Conservation (phyloP, 352 stramenopile species). For the Phytophthora melonis region DNA sequence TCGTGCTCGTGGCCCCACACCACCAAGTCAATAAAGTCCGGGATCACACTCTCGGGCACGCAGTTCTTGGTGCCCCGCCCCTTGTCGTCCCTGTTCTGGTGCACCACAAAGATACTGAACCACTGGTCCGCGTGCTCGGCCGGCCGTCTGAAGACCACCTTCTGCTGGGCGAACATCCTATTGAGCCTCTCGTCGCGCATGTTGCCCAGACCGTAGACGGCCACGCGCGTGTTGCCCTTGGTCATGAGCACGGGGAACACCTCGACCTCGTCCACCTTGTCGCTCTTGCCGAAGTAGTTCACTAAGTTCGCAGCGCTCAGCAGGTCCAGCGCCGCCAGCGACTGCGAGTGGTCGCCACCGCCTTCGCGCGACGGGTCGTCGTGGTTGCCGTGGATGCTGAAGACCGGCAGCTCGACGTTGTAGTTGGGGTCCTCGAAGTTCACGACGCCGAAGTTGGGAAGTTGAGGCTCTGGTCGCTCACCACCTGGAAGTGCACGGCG, state of each 20-base stretch:
- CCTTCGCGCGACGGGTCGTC: constrained; percentile 97
- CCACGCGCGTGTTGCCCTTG: constrained; percentile 96
- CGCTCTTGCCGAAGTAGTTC: constrained; percentile 98
- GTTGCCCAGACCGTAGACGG: constrained; percentile 97
- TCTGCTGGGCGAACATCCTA: constrained; percentile 96
- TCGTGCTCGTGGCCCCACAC: constrained; percentile 99
- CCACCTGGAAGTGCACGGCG: constrained; percentile 86
- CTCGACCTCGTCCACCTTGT: constrained; percentile 94
- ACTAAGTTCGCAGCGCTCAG: constrained; percentile 96
- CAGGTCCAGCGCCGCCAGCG: constrained; percentile 96
- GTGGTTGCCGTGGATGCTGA: constrained; percentile 99
- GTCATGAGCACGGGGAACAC: constrained; percentile 96
- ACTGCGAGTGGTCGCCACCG: constrained; percentile 55
- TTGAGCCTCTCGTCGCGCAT: constrained; percentile 99
- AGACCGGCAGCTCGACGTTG: constrained; percentile 96
- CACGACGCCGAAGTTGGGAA: constrained; percentile 92
- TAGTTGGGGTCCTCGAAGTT: constrained; percentile 98
- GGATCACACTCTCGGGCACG: constrained; percentile 98
- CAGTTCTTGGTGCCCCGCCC: constrained; percentile 96
- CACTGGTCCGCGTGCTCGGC: constrained; percentile 83
- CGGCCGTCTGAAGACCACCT: constrained; percentile 94
- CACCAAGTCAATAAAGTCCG: constrained; percentile 98
- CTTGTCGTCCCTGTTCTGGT: constrained; percentile 98
- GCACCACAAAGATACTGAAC: constrained; percentile 99
- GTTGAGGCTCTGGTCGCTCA: constrained; percentile 93